These are phyloP conservation scores for Neurospora pannonica DNA, from an alignment of 495 filamentous ascomycete genomes.

Conservation along the genomic window DNA sequence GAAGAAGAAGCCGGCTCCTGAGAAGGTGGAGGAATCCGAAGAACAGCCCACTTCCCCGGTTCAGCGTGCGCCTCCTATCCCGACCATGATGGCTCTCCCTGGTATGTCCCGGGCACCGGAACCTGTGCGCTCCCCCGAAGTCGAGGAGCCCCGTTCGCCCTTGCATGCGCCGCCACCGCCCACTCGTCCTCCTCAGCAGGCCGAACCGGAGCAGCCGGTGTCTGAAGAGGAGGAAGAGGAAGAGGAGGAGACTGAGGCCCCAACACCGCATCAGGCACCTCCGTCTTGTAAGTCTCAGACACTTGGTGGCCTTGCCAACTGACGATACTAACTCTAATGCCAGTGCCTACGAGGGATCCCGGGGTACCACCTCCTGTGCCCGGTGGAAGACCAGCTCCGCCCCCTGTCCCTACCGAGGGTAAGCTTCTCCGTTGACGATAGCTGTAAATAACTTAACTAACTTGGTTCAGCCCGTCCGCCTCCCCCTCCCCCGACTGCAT, in stretches of 20 bases:
- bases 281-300: constrained; percentile 38
- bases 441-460: constrained; percentile 19
- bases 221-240: constrained; percentile 33
- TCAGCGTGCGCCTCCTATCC: constrained; percentile 57
- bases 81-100: constrained; percentile 61
- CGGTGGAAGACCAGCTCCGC: constrained; percentile 54
- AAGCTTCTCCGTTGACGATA: constrained; percentile 27
- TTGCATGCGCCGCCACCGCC: constrained; percentile 34
- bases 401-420: constrained; percentile 61
- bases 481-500: constrained; percentile 39
- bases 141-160: constrained; percentile 27
- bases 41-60: constrained; percentile 35
- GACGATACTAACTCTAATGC: constrained; percentile 13
- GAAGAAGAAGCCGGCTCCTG: constrained; percentile 52
- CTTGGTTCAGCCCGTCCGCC: constrained; percentile 47
- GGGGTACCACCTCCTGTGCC: constrained; percentile 49
- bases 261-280: constrained; percentile 28
- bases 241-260: constrained; percentile 26
- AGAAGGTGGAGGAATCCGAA: constrained; percentile 38
- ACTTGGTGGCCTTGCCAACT: constrained; percentile 16
- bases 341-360: constrained; percentile 29
- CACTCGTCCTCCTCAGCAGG: constrained; percentile 11
- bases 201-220: constrained; percentile 19
- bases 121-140: constrained; percentile 25
- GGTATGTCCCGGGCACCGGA: constrained; percentile 48